Evolutionary conservation across 768 basidiomycete species (phyloP).

Genomic region (Hypholoma fasciculare): DNA sequence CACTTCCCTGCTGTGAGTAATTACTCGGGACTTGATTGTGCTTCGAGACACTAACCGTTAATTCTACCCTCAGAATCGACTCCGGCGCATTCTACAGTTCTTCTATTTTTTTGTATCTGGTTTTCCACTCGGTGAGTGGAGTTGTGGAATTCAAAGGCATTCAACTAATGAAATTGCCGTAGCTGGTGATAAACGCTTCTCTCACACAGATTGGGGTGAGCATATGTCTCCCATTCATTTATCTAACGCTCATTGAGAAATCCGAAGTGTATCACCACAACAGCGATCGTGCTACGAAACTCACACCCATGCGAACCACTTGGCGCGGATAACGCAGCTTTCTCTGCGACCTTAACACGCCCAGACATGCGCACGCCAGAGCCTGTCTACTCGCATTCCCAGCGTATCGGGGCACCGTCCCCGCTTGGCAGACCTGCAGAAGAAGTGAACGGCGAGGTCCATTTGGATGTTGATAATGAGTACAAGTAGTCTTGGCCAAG

Average conservation of each 20-base stretch:
- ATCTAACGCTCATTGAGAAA: too few relatives aligned
- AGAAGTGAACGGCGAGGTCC: neutral
- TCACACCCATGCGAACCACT: constrained; percentile 13
- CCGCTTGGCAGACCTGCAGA: neutral
- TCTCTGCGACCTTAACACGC: constrained; percentile 7
- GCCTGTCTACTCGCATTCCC: neutral
- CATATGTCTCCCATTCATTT: neutral
- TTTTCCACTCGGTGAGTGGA: constrained; percentile 20
- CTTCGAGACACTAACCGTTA: neutral
- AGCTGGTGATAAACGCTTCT: constrained; percentile 23
- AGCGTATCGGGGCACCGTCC: neutral
- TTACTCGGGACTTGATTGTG: neutral
- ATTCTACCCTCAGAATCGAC: constrained; percentile 15
- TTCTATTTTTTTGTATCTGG: constrained; percentile 21
- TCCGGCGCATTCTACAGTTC: constrained; percentile 22
- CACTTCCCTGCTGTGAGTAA: constrained; percentile 13
- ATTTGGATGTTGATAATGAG: neutral
- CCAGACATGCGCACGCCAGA: constrained; percentile 12
- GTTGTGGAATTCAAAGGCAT: neutral
- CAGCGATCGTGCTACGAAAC: constrained; percentile 16
- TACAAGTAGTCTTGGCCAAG: neutral
- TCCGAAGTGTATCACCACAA: constrained; percentile 14
- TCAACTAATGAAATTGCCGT: neutral
- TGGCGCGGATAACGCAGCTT: constrained; percentile 9
- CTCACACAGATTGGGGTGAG: constrained; percentile 25